Base-by-base conservation (phyloP, 306 rosid species). In the Prosopis cineraria region DNA sequence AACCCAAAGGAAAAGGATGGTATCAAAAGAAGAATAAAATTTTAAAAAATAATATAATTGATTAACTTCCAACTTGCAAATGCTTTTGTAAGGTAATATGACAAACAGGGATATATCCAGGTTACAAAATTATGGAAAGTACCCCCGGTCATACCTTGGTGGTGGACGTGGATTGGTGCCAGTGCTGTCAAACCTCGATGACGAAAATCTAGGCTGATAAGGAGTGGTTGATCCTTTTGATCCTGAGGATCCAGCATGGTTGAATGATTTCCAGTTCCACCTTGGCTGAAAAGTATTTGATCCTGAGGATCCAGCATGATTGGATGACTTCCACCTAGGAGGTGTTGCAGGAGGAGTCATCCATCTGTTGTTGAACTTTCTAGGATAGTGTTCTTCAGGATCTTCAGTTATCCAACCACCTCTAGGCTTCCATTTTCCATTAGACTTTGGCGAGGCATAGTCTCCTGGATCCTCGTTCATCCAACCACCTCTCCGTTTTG, bases 161-260 rank as follows among this genome's bases (percentile, higher is more conserved):
- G 87, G 59, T 6, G 59, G 59, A 8, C 1, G n/a, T n/a, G n/a
- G 88, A 68, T 79, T 87, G 19, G 56, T 62, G 56, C 78, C 69
- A 30, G 77, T 72, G 80, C 86, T 79, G 64, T 78, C 88, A 88
- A 84, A 92, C 86, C 93, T 89, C 10, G 86, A 80, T 5, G 85
- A 85, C 44, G 91, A 84, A 74, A 71, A 85, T 84, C 89, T 73
- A 53, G 76, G 85, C 41, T 74, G 82, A 77, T 36, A 83, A 50
- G 69, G 47, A 41, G 25, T 80, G 19, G 73, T 66, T 8, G 83
- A 76, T 50, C 84, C 80, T 33, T 85, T 87, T 29, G 88, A 80
- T 40, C 47, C 72, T 7, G 88, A 70, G 78, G 88, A 65, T 82
- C 78, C 89, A 1, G 68, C 75, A 76, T 78, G 78, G 87, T 72